These are phyloP conservation scores for Lasiosphaeriaceae sp. DNA, from an alignment of 495 filamentous ascomycete genomes.

Conservation along the genomic window DNA sequence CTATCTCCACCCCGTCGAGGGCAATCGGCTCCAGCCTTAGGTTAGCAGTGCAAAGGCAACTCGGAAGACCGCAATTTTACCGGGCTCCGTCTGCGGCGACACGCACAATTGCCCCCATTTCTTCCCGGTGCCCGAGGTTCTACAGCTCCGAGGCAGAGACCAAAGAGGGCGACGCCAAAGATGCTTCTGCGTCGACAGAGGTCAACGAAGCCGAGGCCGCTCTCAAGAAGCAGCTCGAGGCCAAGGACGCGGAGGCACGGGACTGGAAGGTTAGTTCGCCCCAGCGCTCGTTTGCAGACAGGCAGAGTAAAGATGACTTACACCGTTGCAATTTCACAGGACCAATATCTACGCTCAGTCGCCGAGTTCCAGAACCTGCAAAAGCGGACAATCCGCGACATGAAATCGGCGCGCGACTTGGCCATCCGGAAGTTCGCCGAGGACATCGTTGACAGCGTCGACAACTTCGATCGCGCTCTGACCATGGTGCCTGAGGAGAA, in stretches of 20 bases:
- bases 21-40: slow-evolving; percentile 28
- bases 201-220: slow-evolving; percentile 32
- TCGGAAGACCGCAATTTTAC: slow-evolving; percentile 28
- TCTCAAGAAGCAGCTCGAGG: slow-evolving; percentile 67
- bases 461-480: slow-evolving; percentile 94
- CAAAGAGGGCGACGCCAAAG: slow-evolving; percentile 32
- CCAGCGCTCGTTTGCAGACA: background rate
- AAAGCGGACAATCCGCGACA: slow-evolving; percentile 87
- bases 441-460: slow-evolving; percentile 88
- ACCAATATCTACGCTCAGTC: slow-evolving; percentile 86
- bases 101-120: slow-evolving; percentile 18
- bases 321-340: slow-evolving; percentile 48
- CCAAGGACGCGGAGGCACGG: slow-evolving; percentile 75
- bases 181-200: slow-evolving; percentile 15
- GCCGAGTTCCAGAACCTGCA: slow-evolving; percentile 98
- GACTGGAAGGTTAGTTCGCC: slow-evolving; percentile 71
- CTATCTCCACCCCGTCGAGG: slow-evolving; percentile 35
- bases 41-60: slow-evolving; percentile 23
- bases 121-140: slow-evolving; percentile 33
- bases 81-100: slow-evolving; percentile 24
- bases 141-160: slow-evolving; percentile 44
- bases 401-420: slow-evolving; percentile 80
- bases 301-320: background rate
- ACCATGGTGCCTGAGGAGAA: slow-evolving; percentile 69
- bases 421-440: slow-evolving; percentile 92